phyloP scores from a whole-genome alignment of 2,329 filamentous ascomycete species.

The Emydomyces testavorans region DNA sequence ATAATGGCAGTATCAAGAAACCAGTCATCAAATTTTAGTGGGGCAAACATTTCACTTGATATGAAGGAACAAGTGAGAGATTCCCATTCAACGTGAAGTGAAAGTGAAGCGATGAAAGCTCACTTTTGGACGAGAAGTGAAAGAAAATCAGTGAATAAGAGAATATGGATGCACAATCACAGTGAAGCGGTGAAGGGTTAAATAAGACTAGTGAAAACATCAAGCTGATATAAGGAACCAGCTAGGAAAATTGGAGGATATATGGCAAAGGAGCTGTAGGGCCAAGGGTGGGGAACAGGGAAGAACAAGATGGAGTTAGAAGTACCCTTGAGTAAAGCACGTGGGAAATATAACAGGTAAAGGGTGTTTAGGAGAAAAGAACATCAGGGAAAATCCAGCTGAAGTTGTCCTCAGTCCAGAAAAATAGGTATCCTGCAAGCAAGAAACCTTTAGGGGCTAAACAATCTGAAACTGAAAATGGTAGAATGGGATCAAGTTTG shows the following conservation, averaged over 20 bases:
- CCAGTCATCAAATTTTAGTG: too few relatives aligned
- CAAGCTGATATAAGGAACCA: not conserved
- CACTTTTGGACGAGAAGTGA: not conserved
- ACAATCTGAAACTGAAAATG: too few relatives aligned
- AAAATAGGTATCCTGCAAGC: not conserved
- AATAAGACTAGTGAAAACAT: not conserved
- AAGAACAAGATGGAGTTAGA: not conserved
- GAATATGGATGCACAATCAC: not conserved
- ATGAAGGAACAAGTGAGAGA: not conserved
- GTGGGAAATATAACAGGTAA: not conserved
- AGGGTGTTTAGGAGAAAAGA: not conserved
- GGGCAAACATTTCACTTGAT: not conserved
- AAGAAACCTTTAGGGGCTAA: not conserved
- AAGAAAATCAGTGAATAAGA: not conserved
- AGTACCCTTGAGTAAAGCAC: not conserved
- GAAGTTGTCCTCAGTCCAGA: not conserved
- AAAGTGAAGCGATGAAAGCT: constrained; percentile 1
- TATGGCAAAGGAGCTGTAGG: not conserved
- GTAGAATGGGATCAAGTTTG: too few relatives aligned
- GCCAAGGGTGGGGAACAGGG: not conserved
- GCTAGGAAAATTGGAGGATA: not conserved
- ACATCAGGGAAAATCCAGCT: too few relatives aligned
- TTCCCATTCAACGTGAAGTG: not conserved
- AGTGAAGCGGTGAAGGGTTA: not conserved
- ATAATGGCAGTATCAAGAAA: not conserved